Conservation (phyloP, 2,329 filamentous ascomycete species). For the Chaetomium globosum region DNA sequence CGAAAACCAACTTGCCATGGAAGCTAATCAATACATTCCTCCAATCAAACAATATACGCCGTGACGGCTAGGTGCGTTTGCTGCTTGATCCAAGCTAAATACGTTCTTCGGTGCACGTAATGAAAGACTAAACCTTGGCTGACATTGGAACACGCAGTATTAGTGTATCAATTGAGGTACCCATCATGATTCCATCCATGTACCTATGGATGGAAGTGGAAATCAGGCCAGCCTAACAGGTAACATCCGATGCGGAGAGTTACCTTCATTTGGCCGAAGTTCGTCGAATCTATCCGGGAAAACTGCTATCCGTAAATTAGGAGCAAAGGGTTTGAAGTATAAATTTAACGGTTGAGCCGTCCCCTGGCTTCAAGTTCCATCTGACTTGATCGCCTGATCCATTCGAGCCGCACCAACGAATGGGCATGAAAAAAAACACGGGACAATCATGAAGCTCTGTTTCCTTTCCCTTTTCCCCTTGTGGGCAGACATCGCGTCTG, state of each 20-base stretch:
- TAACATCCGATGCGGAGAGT: not conserved
- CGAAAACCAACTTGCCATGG: not conserved
- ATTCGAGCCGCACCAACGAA: too few species aligned
- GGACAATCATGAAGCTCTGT: not conserved
- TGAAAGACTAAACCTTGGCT: not conserved
- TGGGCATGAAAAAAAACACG: too few species aligned
- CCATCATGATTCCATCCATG: too few species aligned
- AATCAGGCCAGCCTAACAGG: too few species aligned
- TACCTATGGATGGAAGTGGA: too few species aligned
- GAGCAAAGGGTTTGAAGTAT: not conserved
- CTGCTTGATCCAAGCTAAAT: not conserved
- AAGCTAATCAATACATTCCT: not conserved
- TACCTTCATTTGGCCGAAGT: not conserved
- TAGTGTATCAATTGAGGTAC: too few species aligned
- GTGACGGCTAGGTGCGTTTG: not conserved
- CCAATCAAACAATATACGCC: not conserved
- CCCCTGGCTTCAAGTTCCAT: not conserved
- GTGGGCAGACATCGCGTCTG: not conserved
- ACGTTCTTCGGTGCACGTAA: not conserved
- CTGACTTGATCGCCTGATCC: not conserved
- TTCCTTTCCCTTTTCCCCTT: not conserved
- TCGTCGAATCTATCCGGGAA: not conserved
- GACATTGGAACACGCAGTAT: too few species aligned
- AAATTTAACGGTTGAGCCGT: not conserved
- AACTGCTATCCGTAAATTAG: not conserved